Evolutionary conservation across 2,329 filamentous ascomycete species (phyloP), one percentile per base, ranked within the genome.

Genomic region (Penicillium sp.): DNA sequence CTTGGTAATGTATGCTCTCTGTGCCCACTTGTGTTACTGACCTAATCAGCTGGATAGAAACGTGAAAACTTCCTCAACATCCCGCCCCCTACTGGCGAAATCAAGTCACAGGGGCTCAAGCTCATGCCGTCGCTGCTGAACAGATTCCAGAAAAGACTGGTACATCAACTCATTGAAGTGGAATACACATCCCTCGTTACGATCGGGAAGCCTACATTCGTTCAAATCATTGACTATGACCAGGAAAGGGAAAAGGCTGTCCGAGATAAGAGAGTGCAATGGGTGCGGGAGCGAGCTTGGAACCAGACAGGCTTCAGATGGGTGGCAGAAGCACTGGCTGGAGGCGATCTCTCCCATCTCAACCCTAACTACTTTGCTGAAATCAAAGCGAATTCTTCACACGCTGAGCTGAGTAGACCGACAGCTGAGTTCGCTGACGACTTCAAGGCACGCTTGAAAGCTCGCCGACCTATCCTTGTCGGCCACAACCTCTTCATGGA

Each of bases 401-500:
- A 59, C 13, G 59, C 70, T 5, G 64, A 68, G 11, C 61, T 69
- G 21, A 56, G 62, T 29, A 15, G 48, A 29, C 65, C 70, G 2
- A 48, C 73, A 5, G 61, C 71, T 17, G 66, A 72, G 7, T 71
- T 76, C 45, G 66, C 74, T n/a, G 59, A 72, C 1, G 58, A 70
- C 5, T 56, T 81, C 47, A 76, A 81, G 56, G 67, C 73, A 5
- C 72, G 76, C 5, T 69, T 89, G 13, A 79, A 78, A 48, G 71
- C 74, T 21, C 81, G 79, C 21, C 78, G 81, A 15, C 80, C 82
- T 2, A 78, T 87, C 1, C 67, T 89, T 2, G 83, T 89, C 2
- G 87, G 86, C 1, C 87, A 89, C 73, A 89, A 89, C 66, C 81
- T 87, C 67, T 87, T 89, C 70, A 83, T 83, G 1, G 87, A 89